phyloP scores from a whole-genome alignment of 306 rosid genomes.

The Senna siamea region DNA sequence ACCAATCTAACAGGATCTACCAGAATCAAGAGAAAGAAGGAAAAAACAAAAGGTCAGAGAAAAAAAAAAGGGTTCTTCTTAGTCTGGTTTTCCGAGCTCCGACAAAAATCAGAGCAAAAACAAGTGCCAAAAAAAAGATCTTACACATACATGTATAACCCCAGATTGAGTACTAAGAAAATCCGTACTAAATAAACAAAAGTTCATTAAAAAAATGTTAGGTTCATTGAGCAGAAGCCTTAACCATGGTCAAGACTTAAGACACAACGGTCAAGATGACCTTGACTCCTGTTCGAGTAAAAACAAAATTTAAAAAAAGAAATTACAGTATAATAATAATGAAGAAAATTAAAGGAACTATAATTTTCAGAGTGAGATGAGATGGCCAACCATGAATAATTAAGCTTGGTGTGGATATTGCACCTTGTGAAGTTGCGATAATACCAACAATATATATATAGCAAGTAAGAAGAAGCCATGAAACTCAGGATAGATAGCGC shows the following conservation, averaged over 20 bases:
- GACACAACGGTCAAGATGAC: no score
- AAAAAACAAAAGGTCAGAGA: not conserved
- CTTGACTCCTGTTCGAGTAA: no score
- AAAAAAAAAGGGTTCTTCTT: not conserved
- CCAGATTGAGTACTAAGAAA: not conserved
- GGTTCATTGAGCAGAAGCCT: not conserved
- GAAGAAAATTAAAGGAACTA: no score
- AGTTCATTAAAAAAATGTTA: no score
- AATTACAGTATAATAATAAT: not conserved
- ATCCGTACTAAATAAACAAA: not conserved
- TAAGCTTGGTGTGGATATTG: not conserved
- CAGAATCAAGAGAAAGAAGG: not conserved
- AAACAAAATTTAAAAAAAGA: not conserved
- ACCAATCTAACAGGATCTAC: not conserved
- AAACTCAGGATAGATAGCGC: conserved; percentile 96
- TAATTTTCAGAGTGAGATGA: not conserved
- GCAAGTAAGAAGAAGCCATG: conserved; percentile 58
- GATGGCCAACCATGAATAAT: not conserved
- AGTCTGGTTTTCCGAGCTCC: not conserved
- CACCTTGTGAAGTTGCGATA: not conserved
- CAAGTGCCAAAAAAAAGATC: not conserved
- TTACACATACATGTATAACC: not conserved
- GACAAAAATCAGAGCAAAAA: conserved; percentile 9
- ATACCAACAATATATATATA: not conserved
- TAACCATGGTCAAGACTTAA: no score